Evolutionary conservation across 1,284 basidiomycete genomes (phyloP).

Genomic region (Anthracocystis walkeri): DNA sequence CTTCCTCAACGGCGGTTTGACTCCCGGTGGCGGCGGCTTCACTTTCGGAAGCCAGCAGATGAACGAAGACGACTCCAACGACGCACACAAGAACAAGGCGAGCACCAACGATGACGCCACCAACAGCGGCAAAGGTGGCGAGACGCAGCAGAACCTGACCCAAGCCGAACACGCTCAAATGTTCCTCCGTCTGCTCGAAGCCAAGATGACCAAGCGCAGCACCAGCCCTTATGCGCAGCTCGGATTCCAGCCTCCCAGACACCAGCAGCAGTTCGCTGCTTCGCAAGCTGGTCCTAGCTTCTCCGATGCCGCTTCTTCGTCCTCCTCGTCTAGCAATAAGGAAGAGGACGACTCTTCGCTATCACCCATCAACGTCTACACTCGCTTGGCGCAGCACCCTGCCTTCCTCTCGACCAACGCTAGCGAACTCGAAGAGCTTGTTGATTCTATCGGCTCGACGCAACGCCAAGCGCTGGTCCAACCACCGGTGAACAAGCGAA

Average conservation of each 20-base stretch:
- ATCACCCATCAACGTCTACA: conserved; percentile 60
- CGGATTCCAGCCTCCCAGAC: conserved; percentile 58
- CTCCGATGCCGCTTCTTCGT: conserved; percentile 31
- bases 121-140: conserved; percentile 29
- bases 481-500: conserved; percentile 35
- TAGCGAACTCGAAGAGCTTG: conserved; percentile 59
- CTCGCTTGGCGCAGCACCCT: conserved; percentile 58
- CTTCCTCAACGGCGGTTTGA: conserved; percentile 60
- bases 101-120: conserved; percentile 11
- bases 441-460: conserved; percentile 51
- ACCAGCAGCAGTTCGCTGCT: conserved; percentile 31
- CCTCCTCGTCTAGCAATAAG: conserved; percentile 24
- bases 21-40: conserved; percentile 53
- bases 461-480: conserved; percentile 21
- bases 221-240: conserved; percentile 53
- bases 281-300: conserved; percentile 32
- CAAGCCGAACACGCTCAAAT: conserved; percentile 57
- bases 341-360: conserved; percentile 39
- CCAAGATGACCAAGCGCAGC: conserved; percentile 50
- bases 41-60: conserved; percentile 35
- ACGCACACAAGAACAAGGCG: conserved; percentile 17
- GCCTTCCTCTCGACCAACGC: conserved; percentile 60
- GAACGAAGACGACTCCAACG: conserved; percentile 17
- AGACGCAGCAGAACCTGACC: conserved; percentile 30
- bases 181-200: conserved; percentile 55